Percentiles rank a stretch among this genome's conserved stretches.
phyloP scores from a whole-genome alignment of 148 eudicot genomes.

The Dianthus caryophyllus region DNA sequence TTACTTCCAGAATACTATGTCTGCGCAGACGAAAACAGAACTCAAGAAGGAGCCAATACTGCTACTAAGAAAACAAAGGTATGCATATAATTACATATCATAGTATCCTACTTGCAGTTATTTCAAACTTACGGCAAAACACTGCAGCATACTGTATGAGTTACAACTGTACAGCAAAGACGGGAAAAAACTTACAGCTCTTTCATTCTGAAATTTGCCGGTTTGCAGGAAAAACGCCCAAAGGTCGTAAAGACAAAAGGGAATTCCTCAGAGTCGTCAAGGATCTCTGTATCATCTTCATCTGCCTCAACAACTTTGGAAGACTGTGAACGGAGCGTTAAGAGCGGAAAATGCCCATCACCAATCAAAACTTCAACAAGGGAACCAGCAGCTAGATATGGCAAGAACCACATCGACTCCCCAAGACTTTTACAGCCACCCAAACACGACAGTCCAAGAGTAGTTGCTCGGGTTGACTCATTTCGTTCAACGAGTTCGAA shows the following conservation, averaged over 20 bases:
- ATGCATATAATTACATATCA: constrained; percentile 3
- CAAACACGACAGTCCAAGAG: constrained; percentile 28
- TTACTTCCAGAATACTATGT: background rate
- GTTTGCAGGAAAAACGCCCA: constrained; percentile 39
- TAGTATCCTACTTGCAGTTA: background rate
- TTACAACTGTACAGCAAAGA: background rate
- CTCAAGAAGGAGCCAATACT: constrained; percentile 22
- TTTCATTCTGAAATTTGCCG: constrained; percentile 6
- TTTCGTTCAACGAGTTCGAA: constrained; percentile 28
- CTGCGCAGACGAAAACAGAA: constrained; percentile 37
- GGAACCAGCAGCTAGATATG: constrained; percentile 32
- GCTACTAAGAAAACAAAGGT: constrained; percentile 32
- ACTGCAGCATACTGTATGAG: background rate
- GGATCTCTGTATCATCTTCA: constrained; percentile 63
- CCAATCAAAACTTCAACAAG: constrained; percentile 36
- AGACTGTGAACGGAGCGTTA: constrained; percentile 33
- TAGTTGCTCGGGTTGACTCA: constrained; percentile 33
- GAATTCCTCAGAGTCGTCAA: constrained; percentile 43
- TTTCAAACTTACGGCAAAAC: background rate
- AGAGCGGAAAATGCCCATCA: constrained; percentile 34
- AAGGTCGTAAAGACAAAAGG: constrained; percentile 32
- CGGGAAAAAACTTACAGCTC: constrained; percentile 1
- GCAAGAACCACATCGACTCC: constrained; percentile 50
- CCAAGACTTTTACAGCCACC: constrained; percentile 50
- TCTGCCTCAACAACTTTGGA: constrained; percentile 45